Base-by-base conservation (phyloP, 1,139 yeast species). In the Saccharomyces hybrid region DNA sequence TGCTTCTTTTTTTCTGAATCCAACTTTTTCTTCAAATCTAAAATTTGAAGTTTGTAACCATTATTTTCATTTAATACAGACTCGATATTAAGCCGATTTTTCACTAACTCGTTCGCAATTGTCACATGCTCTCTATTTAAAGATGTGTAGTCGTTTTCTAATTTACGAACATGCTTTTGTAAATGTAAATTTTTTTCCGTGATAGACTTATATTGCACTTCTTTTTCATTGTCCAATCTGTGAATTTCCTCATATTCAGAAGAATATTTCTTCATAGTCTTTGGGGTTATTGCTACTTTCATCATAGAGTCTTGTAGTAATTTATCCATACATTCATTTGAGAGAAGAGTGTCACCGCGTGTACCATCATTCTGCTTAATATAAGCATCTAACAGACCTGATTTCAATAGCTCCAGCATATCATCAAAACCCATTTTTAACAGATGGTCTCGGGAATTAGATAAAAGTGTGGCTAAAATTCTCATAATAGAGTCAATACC, bases 401-500 rank as follows among this genome's bases (percentile, higher is more conserved):
- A 89, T 70, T 90, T 90, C 64, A 91, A 75, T 66, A 79, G 90
- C 13, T 82, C 82, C 58, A 93, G 70, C 53, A 93, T 75, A 9
- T 81, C 78, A 68, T 91, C 98, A 71, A 91, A 89, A 53, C 79
- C 79, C 55, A 89, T 76, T 3, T 76, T 67, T 52, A 89, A 64
- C 48, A 93, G 74, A 47, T 75, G 78, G 2, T 73, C 70, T 55
- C 86, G 83, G 66, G 88, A 89, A 59, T 81, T 79, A 42, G 79
- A 70, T 82, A 93, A 81, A 59, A 93, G 74, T 49, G 88, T 88
- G 14, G 89, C 76, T 0, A 95, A 90, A 70, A 93, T 85, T 65
- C 88, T 83, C 62, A 93, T 75, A 53, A 91, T 75, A 2, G 95
- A 82, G 69, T 90, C 97, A 54, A 85, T 75, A 31, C 98, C 98